These are phyloP conservation scores for Akanthomyces dipterigenus DNA, from an alignment of 2,329 filamentous ascomycete species.

Conservation along the genomic window DNA sequence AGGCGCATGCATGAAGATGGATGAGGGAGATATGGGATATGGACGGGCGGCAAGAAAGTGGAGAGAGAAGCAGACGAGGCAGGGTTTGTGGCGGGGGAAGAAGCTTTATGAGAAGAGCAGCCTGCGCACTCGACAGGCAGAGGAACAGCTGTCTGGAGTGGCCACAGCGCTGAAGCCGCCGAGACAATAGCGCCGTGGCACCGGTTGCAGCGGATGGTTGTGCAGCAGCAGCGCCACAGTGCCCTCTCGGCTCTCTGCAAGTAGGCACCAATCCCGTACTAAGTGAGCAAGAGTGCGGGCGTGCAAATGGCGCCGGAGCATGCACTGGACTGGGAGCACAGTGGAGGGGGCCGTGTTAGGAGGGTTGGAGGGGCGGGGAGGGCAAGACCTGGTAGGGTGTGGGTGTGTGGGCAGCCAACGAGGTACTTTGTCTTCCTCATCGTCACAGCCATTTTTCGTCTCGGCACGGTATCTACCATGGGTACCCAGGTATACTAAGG, in stretches of 20 bases:
- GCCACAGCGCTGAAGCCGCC: not conserved
- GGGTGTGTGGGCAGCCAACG: not conserved
- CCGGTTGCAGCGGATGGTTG: not conserved
- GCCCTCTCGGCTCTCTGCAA: too few species aligned
- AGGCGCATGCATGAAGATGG: conserved; percentile 11
- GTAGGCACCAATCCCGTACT: too few species aligned
- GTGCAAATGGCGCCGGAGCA: not conserved
- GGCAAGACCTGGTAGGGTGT: not conserved
- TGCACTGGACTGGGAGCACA: not conserved
- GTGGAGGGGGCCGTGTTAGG: not conserved
- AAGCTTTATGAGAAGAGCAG: not conserved
- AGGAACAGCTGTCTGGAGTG: not conserved
- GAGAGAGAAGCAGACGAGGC: conserved; percentile 8
- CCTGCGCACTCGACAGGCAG: too few species aligned
- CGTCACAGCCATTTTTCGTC: not conserved
- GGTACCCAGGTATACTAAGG: too few species aligned
- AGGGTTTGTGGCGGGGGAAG: conserved; percentile 7
- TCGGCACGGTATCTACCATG: not conserved
- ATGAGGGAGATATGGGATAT: conserved; percentile 9
- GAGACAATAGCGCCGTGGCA: not conserved
- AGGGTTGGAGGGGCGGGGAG: not conserved
- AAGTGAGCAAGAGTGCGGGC: too few species aligned
- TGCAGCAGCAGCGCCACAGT: not conserved
- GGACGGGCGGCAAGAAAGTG: conserved; percentile 10
- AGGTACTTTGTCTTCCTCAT: not conserved